Evolutionary conservation across 2,329 filamentous ascomycete species (phyloP), one percentile per base, ranked within the genome.

Genomic region (Akanthomyces uredinophilus): DNA sequence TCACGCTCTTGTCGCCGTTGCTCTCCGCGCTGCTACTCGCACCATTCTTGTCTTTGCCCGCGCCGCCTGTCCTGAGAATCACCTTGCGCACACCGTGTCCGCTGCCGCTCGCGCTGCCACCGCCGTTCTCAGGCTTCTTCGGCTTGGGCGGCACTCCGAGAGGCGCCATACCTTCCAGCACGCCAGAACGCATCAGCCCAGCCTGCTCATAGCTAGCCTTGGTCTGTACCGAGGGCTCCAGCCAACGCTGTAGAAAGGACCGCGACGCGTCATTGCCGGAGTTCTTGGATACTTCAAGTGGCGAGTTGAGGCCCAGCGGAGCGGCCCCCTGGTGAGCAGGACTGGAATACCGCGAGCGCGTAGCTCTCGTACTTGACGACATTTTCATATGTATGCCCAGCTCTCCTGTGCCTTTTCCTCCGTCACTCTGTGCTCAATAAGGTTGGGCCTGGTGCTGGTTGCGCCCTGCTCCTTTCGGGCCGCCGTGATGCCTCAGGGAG

Each of bases 101-200:
- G 24, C 43, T 55, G 29, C 51, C 29, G 18, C 29, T 10, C 29
- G n/a, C 59, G 43, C 8, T 29, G 58, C 63, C 54, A 60, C 69
- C 67, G 64, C 73, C 68, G 55, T 64, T 68, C 11, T 65, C 73
- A 27, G 65, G 68, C 69, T 71, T 76, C 71, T 78, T 80, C 43
- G 74, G 82, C 75, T 84, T 85, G 14, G 92, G 92, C 67, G 87
- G 80, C 60, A 87, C 83, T 46, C 92, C 92, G 61, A 96, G 78
- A 29, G 92, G 88, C 59, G 87, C 87, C 92, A 96, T 96, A 69
- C 88, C 88, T 74, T 91, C 88, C 63, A 96, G 79, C 20, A 96
- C 90, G 66, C 90, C 90, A 73, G 87, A 85, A 54, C 88, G 82
- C 69, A 88, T 80, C 67, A 95, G 82, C 50, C 89, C 90, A 62